A percentile compares a stretch with the other conserved stretches of the same genome.
phyloP scores from a whole-genome alignment of 1,284 basidiomycete species.

The Ganoderma boninense region DNA sequence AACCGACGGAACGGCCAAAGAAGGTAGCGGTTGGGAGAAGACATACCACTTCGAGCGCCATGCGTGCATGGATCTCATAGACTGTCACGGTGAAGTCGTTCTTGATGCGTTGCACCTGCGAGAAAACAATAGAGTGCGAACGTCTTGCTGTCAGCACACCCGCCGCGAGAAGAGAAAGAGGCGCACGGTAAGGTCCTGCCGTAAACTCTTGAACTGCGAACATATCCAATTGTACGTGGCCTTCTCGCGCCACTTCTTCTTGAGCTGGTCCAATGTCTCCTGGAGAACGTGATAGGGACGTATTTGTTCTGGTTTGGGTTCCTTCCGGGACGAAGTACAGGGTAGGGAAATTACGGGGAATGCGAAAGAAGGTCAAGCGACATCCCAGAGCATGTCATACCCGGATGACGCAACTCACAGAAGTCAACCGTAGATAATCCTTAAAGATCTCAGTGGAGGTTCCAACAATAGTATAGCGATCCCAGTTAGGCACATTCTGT shows the following conservation, averaged over 20 bases:
- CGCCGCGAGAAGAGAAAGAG: constrained; percentile 19
- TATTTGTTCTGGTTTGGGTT: constrained; percentile 95
- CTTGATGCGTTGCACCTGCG: constrained; percentile 98
- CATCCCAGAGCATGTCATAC: constrained; percentile 15
- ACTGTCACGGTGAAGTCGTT: constrained; percentile 98
- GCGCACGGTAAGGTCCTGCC: constrained; percentile 96
- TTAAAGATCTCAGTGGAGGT: constrained; percentile 92
- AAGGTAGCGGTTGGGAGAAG: constrained; percentile 18
- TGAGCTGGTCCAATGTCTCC: constrained; percentile 88
- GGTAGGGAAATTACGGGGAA: neutral
- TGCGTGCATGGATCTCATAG: constrained; percentile 98
- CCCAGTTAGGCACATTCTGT: constrained; percentile 97
- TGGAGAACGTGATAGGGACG: constrained; percentile 88
- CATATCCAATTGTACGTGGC: constrained; percentile 93
- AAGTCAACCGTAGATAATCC: constrained; percentile 94
- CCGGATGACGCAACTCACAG: constrained; percentile 57
- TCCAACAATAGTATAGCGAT: constrained; percentile 94
- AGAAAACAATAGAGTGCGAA: constrained; percentile 32
- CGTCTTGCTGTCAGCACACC: constrained; percentile 27
- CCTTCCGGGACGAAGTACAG: constrained; percentile 53
- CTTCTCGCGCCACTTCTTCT: constrained; percentile 89
- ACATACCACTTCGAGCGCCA: constrained; percentile 92
- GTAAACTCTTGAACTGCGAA: constrained; percentile 97
- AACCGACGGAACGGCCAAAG: constrained; percentile 22
- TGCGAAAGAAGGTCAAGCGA: constrained; percentile 6